A percentile compares a stretch with the other conserved stretches of the same genome.
phyloP scores from a whole-genome alignment of 208 protist genomes.

The Perkinsela sp. region DNA sequence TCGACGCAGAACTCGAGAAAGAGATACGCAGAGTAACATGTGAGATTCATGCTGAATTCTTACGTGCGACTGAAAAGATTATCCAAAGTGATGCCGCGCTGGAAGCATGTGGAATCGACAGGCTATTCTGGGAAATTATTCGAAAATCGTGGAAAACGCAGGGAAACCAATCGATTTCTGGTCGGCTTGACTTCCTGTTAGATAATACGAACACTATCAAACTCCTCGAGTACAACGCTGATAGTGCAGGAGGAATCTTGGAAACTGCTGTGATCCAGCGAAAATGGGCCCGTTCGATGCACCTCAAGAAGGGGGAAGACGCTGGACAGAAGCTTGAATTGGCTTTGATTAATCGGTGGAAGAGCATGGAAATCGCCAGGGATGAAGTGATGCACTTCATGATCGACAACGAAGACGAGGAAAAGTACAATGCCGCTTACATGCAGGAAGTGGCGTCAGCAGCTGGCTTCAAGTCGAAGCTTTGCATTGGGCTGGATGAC shows the following conservation, averaged over 20 bases:
- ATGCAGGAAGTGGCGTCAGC: conserved; percentile 25
- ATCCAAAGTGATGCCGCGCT: conserved; percentile 35
- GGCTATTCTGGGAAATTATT: conserved; percentile 51
- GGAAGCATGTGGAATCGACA: conserved; percentile 22
- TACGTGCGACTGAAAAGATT: conserved; percentile 48
- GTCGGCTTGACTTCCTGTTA: conserved; percentile 60
- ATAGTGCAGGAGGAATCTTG: conserved; percentile 51
- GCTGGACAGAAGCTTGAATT: conserved; percentile 21
- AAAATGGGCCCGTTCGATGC: conserved; percentile 43
- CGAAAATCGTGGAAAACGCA: conserved; percentile 36
- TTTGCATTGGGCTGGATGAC: conserved; percentile 60
- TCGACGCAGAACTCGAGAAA: conserved; percentile 31
- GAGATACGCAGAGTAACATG: conserved; percentile 19
- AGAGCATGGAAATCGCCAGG: conserved; percentile 12
- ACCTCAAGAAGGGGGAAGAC: conserved; percentile 17
- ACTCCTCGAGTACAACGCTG: conserved; percentile 68
- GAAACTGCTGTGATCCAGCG: conserved; percentile 52
- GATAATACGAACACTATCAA: conserved; percentile 29
- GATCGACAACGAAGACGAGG: conserved; percentile 48
- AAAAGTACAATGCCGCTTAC: conserved; percentile 52
- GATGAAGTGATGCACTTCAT: conserved; percentile 47
- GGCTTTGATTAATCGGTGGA: conserved; percentile 25
- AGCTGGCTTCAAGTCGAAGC: conserved; percentile 30
- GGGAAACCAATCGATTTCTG: conserved; percentile 23
- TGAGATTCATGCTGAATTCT: conserved; percentile 38